These are phyloP conservation scores for Viola pubescens DNA, from an alignment of 441 rosid species.

Conservation along the genomic window DNA sequence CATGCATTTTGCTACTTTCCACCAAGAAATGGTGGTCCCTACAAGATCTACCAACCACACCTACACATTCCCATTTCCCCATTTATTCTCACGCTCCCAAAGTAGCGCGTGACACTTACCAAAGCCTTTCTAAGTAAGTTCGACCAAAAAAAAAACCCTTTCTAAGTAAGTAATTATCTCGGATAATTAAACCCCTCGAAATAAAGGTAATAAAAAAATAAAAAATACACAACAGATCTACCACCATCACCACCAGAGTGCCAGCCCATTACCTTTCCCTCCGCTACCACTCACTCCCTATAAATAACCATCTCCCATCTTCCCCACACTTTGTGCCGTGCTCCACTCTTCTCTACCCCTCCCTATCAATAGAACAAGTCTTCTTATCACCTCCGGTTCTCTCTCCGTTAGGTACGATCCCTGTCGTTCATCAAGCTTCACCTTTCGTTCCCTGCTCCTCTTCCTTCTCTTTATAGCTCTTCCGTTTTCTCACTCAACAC, in stretches of 20 bases:
- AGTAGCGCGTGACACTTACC: no score
- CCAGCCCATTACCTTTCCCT: background rate
- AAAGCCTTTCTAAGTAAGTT: no score
- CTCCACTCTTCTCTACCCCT: constrained; percentile 9
- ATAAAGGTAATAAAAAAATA: no score
- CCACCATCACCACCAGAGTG: background rate
- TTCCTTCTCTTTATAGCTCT: constrained; percentile 4
- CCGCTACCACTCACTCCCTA: constrained; percentile 2
- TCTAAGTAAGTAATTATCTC: no score
- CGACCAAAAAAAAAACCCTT: no score
- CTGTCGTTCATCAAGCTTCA: constrained; percentile 17
- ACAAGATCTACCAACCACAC: no score
- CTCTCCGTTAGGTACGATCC: constrained; percentile 45
- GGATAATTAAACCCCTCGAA: no score
- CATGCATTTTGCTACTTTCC: no score
- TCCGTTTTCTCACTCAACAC: background rate
- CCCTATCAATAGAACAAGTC: constrained; percentile 1
- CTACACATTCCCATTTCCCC: no score
- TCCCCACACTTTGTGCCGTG: constrained; percentile 7
- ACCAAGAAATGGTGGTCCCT: no score
- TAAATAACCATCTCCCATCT: constrained; percentile 19
- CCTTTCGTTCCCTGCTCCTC: background rate
- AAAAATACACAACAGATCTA: background rate
- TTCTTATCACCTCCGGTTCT: constrained; percentile 19
- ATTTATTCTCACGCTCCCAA: no score